Evolutionary conservation across 2,329 filamentous ascomycete genomes (phyloP).

Genomic region (Phialocephala sp.): DNA sequence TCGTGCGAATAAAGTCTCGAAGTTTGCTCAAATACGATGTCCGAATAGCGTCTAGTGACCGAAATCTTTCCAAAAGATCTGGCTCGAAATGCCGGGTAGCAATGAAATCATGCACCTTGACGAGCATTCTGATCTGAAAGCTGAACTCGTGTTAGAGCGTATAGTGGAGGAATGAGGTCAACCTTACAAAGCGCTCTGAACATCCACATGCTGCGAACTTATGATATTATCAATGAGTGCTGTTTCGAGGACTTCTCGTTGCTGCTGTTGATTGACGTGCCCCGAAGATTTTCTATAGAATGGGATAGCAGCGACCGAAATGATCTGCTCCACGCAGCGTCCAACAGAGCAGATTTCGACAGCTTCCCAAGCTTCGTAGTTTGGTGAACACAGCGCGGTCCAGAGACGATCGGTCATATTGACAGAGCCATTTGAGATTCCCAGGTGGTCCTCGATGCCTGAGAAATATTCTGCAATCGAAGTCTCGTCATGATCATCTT

Average conservation of each 20-base stretch:
- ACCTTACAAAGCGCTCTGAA: conserved; percentile 30
- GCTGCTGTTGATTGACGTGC: background rate
- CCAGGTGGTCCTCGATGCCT: conserved; percentile 25
- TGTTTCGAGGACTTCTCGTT: conserved; percentile 4
- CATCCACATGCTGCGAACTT: conserved; percentile 26
- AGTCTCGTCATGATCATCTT: background rate
- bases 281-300: background rate
- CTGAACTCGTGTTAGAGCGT: conserved; percentile 15
- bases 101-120: conserved; percentile 28
- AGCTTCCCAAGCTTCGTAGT: conserved; percentile 30
- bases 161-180: too few relatives aligned
- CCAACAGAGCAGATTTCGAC: conserved; percentile 28
- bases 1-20: conserved; percentile 13
- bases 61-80: conserved; percentile 22
- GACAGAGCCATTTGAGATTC: conserved; percentile 20
- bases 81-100: conserved; percentile 24
- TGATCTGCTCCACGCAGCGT: conserved; percentile 32
- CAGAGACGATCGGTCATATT: conserved; percentile 31
- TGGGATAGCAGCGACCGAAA: conserved; percentile 29
- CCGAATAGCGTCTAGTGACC: conserved; percentile 23
- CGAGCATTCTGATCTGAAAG: conserved; percentile 31
- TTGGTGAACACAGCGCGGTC: conserved; percentile 26
- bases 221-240: conserved; percentile 31
- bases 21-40: conserved; percentile 21
- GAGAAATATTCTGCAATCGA: conserved; percentile 12